Percentiles rank a stretch among this genome's conserved stretches.
These are phyloP conservation scores for Barbatosphaeria neglecta DNA, from an alignment of 495 filamentous ascomycete species.

Conservation along the genomic window DNA sequence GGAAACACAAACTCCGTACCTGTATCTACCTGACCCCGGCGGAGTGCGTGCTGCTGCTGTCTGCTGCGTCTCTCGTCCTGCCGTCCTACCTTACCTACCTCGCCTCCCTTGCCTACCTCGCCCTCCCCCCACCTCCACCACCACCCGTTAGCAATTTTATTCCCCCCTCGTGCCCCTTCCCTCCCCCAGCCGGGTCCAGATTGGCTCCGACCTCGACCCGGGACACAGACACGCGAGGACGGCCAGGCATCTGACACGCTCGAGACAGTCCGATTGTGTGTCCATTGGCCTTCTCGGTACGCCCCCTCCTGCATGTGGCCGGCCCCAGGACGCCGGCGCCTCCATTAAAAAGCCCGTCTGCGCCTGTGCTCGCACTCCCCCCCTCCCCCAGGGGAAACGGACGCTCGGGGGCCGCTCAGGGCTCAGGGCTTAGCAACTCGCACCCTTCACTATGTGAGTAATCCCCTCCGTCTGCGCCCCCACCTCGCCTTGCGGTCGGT, in stretches of 20 bases:
- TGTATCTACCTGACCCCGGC: too few species aligned
- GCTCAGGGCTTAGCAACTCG: background rate
- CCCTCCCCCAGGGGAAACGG: too few species aligned
- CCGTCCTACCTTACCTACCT: background rate
- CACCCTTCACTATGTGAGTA: constrained; percentile 20
- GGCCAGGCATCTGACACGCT: background rate
- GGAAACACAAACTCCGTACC: too few species aligned
- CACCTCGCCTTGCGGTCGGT: too few species aligned
- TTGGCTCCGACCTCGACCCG: background rate
- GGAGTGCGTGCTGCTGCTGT: too few species aligned
- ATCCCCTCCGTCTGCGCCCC: too few species aligned
- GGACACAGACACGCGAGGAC: background rate
- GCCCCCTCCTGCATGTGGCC: background rate
- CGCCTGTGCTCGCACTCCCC: background rate
- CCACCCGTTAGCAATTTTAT: background rate
- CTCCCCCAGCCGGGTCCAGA: background rate
- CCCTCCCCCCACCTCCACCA: too few species aligned
- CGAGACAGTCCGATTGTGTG: background rate
- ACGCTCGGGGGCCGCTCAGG: background rate
- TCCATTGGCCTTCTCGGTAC: background rate
- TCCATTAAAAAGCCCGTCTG: background rate
- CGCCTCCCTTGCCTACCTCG: background rate
- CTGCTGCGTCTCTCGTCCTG: background rate
- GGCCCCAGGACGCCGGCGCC: background rate
- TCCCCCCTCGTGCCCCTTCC: background rate